phyloP scores from a whole-genome alignment of 2,329 filamentous ascomycete genomes.

The Pseudogymnoascus sp. region DNA sequence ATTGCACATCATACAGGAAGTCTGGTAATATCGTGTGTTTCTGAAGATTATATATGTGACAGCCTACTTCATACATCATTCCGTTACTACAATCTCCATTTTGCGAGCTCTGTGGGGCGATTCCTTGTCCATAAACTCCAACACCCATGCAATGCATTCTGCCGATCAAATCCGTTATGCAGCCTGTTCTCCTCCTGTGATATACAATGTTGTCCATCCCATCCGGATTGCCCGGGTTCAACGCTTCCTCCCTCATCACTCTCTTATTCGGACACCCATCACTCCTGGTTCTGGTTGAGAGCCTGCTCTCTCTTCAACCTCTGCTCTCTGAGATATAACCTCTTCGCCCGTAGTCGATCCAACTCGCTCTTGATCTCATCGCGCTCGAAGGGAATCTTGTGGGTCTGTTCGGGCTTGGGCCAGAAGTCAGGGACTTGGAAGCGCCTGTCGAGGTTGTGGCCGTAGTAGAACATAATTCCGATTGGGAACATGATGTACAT shows the following conservation, averaged over 20 bases:
- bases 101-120: neutral
- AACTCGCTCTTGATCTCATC: constrained; percentile 76
- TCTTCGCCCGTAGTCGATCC: constrained; percentile 25
- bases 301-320: constrained; percentile 24
- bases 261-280: neutral
- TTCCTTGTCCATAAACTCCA: constrained; percentile 3
- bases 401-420: constrained; percentile 73
- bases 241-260: constrained; percentile 10
- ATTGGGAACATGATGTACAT: constrained; percentile 99
- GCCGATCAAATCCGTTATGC: constrained; percentile 15
- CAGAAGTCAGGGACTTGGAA: constrained; percentile 90
- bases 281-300: constrained; percentile 4
- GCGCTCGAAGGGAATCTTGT: constrained; percentile 67
- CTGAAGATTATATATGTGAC: constrained; percentile 1
- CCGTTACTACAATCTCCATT: neutral
- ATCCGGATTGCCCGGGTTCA: neutral
- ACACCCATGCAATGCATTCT: neutral
- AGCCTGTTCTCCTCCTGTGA: constrained; percentile 7
- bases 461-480: constrained; percentile 99
- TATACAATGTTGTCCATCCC: constrained; percentile 11
- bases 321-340: constrained; percentile 30
- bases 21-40: neutral
- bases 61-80: neutral
- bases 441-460: constrained; percentile 89
- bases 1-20: neutral